Evolutionary conservation across 2,329 filamentous ascomycete species (phyloP).

Genomic region (Cordyceps militaris): DNA sequence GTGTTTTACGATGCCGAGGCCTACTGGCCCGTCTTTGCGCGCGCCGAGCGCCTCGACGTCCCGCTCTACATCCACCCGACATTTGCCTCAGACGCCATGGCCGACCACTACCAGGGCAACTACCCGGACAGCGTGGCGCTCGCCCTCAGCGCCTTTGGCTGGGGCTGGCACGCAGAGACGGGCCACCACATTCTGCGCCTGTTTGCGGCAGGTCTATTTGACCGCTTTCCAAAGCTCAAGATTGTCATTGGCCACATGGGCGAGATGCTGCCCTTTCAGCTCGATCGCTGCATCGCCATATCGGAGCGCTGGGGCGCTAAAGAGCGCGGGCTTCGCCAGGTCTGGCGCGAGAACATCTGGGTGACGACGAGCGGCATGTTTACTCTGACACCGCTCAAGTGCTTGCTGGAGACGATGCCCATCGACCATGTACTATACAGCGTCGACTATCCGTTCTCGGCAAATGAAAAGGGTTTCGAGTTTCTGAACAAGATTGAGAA

Average conservation of each 20-base stretch:
- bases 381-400: constrained; percentile 39
- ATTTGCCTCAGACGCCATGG: constrained; percentile 25
- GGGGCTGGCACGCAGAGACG: constrained; percentile 45
- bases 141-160: constrained; percentile 34
- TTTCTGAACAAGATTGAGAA: constrained; percentile 42
- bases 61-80: constrained; percentile 46
- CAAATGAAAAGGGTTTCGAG: constrained; percentile 39
- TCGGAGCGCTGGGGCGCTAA: constrained; percentile 24
- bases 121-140: constrained; percentile 22
- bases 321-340: constrained; percentile 34
- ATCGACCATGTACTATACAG: constrained; percentile 48
- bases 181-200: constrained; percentile 34
- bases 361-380: constrained; percentile 50
- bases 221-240: constrained; percentile 30
- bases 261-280: constrained; percentile 45
- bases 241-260: constrained; percentile 35
- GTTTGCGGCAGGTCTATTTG: constrained; percentile 28
- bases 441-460: constrained; percentile 50
- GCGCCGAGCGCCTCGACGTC: constrained; percentile 36
- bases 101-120: constrained; percentile 21
- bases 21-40: constrained; percentile 24
- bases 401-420: constrained; percentile 35
- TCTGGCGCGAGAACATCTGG: constrained; percentile 51
- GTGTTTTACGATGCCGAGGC: constrained; percentile 24
- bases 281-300: constrained; percentile 37